Evolutionary conservation across 2,329 filamentous ascomycete species (phyloP), one percentile per base, ranked within the genome.

Genomic region (Endothia cerciana): DNA sequence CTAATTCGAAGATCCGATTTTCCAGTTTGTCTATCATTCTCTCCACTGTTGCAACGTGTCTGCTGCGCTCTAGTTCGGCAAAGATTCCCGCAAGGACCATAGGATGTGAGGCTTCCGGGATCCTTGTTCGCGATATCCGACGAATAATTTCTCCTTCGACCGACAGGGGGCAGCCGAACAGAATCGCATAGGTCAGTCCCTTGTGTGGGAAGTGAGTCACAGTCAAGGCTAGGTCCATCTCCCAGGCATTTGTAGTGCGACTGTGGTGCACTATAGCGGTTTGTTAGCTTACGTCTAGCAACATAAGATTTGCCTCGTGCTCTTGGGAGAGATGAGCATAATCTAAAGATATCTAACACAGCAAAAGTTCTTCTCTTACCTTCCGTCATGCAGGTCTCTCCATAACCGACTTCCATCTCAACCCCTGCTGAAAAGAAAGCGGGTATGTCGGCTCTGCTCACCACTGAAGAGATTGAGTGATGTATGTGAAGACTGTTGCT

Each of bases 1-100:
- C 0, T 63, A 63, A n/a, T 72, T 69, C 1, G 73, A 69, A 65
- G 2, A 75, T 73, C 0, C 66, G 68, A 0, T 53, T 63, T 49
- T 76, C 72, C 2, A 76, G 61, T 1, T 71, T 61, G 36, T 69
- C 64, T 15, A 73, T 72, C 19, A 69, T 69, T 1, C 57, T 7
- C 4, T 72, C 69, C 0, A 73, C 66, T 0, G 72, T 58, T 0
- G 59, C 15, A 3, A 72, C 58, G 43, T 75, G 72, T n/a, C 74
- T 67, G 1, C 40, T 56, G 6, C 73, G 67, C 59, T 77, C 74
- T 0, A 77, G 63, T 60, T 77, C 75, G 3, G 71, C 72, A 8
- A 77, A 70, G 2, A 77, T 75, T 1, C 73, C 74, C 0, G 72
- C 71, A 6, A 76, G 8, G 0, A 77, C 55, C 2, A 77, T 53